Conservation (phyloP, 2,329 filamentous ascomycete species). For the Fusarium ramigenum region DNA sequence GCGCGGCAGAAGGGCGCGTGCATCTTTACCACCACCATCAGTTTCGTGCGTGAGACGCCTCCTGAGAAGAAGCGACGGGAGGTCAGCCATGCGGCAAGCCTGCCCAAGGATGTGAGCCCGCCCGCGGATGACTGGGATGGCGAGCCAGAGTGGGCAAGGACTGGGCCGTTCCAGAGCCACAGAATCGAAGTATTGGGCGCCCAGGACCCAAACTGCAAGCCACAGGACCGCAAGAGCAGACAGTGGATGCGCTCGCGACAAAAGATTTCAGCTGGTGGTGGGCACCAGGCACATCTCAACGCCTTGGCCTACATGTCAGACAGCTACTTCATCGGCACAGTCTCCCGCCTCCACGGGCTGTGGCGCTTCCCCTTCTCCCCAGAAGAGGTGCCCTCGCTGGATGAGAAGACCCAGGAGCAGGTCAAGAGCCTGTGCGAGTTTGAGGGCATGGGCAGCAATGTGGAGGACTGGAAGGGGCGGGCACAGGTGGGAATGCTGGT, state of each 20-base stretch:
- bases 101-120: slow-evolving; percentile 58
- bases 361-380: slow-evolving; percentile 73
- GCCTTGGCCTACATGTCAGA: slow-evolving; percentile 95
- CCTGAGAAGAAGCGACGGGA: slow-evolving; percentile 62
- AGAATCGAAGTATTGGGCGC: slow-evolving; percentile 52
- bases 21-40: slow-evolving; percentile 96
- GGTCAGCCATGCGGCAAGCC: slow-evolving; percentile 72
- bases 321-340: slow-evolving; percentile 91
- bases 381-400: slow-evolving; percentile 62
- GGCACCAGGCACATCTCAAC: slow-evolving; percentile 81
- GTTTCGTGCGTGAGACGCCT: slow-evolving; percentile 77
- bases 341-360: slow-evolving; percentile 81
- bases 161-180: slow-evolving; percentile 60
- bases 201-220: slow-evolving; percentile 56
- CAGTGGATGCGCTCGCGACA: slow-evolving; percentile 82
- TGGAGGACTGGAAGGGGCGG: slow-evolving; percentile 60
- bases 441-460: slow-evolving; percentile 51
- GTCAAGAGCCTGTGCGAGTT: slow-evolving; percentile 53
- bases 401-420: slow-evolving; percentile 52
- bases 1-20: slow-evolving; percentile 86
- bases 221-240: slow-evolving; percentile 73
- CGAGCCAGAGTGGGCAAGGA: slow-evolving; percentile 60
- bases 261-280: slow-evolving; percentile 75
- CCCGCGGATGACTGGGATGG: slow-evolving; percentile 53
- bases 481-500: slow-evolving; percentile 86